Conservation (phyloP, 2,329 filamentous ascomycete species). For the Penicillium sp. region DNA sequence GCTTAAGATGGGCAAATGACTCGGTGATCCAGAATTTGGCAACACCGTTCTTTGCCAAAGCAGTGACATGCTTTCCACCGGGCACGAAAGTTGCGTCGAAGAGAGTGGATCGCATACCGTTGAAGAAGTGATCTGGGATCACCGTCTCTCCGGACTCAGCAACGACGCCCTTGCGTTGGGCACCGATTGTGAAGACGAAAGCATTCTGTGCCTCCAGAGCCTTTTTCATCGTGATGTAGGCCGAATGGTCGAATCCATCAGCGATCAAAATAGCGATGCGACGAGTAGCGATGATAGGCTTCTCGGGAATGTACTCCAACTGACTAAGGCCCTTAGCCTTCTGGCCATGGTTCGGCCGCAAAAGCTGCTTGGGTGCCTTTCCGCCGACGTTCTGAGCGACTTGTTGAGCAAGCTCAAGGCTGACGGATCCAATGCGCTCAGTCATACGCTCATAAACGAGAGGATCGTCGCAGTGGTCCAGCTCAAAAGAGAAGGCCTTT, state of each 20-base stretch:
- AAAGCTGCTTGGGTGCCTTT: slow-evolving; percentile 55
- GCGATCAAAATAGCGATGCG: slow-evolving; percentile 74
- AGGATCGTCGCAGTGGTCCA: slow-evolving; percentile 66
- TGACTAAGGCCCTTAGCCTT: slow-evolving; percentile 65
- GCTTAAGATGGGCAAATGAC: slow-evolving; percentile 78
- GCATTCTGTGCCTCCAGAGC: slow-evolving; percentile 64
- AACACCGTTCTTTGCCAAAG: slow-evolving; percentile 68
- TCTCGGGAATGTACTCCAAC: slow-evolving; percentile 62
- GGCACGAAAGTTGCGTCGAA: slow-evolving; percentile 79
- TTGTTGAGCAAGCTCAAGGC: slow-evolving; percentile 65
- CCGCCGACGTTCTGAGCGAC: slow-evolving; percentile 74
- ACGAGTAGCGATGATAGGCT: slow-evolving; percentile 68
- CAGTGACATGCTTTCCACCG: slow-evolving; percentile 64
- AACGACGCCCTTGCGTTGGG: slow-evolving; percentile 65
- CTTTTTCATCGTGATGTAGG: slow-evolving; percentile 65
- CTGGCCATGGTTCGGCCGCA: slow-evolving; percentile 64
- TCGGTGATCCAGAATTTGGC: slow-evolving; percentile 76
- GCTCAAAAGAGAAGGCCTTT: slow-evolving; percentile 41
- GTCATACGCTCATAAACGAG: slow-evolving; percentile 74
- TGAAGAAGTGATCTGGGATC: slow-evolving; percentile 73
- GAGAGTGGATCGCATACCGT: slow-evolving; percentile 74
- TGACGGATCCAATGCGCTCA: slow-evolving; percentile 68
- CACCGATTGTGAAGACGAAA: slow-evolving; percentile 70
- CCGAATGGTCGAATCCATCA: slow-evolving; percentile 70
- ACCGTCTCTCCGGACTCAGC: slow-evolving; percentile 61